Evolutionary conservation across 2,329 filamentous ascomycete genomes (phyloP).

Genomic region (Myriosclerotinia duriaeana): DNA sequence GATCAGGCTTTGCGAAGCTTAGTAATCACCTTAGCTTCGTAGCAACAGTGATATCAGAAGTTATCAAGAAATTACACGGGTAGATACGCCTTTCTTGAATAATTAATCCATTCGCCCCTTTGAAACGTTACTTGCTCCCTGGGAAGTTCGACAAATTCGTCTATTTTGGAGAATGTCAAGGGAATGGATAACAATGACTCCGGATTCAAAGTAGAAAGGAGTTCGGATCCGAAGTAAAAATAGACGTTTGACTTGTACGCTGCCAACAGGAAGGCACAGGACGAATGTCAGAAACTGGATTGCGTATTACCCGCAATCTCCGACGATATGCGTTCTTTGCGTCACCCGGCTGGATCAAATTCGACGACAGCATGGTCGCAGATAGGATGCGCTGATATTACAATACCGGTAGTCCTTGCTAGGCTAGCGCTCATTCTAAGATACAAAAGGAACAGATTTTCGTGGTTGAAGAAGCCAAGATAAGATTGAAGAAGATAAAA

Average conservation of each 20-base stretch:
- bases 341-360: neutral
- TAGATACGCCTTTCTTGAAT: too few species aligned
- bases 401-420: neutral
- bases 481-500: too few species aligned
- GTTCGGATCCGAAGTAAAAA: neutral
- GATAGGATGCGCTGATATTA: neutral
- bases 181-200: neutral
- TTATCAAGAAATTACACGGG: neutral
- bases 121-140: neutral
- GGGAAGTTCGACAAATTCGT: neutral
- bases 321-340: neutral
- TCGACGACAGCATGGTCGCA: neutral
- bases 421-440: neutral
- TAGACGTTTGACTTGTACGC: neutral
- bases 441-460: neutral
- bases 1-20: constrained; percentile 3
- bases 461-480: neutral
- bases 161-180: neutral
- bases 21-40: neutral
- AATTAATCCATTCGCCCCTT: too few species aligned
- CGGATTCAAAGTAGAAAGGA: neutral
- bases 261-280: neutral
- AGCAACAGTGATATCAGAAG: too few species aligned
- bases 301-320: neutral
- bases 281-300: neutral